Evolutionary conservation across 805 yeast species (phyloP).

Genomic region (Metschnikowia peoriensis): DNA sequence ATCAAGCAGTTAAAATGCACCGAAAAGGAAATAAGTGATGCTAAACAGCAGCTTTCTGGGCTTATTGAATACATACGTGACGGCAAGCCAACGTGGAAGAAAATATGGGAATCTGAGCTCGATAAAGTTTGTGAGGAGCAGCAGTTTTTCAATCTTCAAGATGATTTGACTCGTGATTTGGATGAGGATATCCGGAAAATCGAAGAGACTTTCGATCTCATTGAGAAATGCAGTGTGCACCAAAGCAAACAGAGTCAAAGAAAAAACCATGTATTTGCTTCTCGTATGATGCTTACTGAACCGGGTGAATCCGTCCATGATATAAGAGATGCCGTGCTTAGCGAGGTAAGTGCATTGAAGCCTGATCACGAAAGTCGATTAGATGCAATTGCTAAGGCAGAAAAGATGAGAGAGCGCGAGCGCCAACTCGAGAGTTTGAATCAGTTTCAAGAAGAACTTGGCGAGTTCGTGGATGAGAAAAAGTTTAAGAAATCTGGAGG

Average conservation of each 20-base stretch:
- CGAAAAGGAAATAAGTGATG: constrained; percentile 58
- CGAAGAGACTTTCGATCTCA: constrained; percentile 74
- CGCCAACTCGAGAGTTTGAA: constrained; percentile 52
- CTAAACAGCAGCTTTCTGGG: constrained; percentile 48
- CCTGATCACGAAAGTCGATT: constrained; percentile 85
- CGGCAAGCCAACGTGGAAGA: constrained; percentile 85
- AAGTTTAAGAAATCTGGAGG: constrained; percentile 85
- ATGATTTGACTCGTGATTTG: constrained; percentile 75
- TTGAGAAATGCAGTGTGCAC: constrained; percentile 78
- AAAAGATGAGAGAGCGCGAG: constrained; percentile 72
- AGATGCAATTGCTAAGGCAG: constrained; percentile 88
- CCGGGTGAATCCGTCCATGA: constrained; percentile 63
- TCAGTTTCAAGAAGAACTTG: constrained; percentile 82
- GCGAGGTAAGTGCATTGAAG: constrained; percentile 71
- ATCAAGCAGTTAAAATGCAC: constrained; percentile 69
- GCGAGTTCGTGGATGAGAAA: constrained; percentile 75
- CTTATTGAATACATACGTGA: constrained; percentile 60
- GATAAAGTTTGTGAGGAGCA: constrained; percentile 92
- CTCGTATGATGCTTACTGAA: constrained; percentile 48
- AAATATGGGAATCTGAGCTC: constrained; percentile 87
- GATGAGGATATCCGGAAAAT: constrained; percentile 80
- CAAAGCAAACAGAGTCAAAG: constrained; percentile 60
- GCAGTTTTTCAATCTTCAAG: constrained; percentile 86
- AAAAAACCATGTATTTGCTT: constrained; percentile 35
- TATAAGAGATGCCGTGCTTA: constrained; percentile 72